Conservation (phyloP, 129 eudicot species). For the Arctium lappa region DNA sequence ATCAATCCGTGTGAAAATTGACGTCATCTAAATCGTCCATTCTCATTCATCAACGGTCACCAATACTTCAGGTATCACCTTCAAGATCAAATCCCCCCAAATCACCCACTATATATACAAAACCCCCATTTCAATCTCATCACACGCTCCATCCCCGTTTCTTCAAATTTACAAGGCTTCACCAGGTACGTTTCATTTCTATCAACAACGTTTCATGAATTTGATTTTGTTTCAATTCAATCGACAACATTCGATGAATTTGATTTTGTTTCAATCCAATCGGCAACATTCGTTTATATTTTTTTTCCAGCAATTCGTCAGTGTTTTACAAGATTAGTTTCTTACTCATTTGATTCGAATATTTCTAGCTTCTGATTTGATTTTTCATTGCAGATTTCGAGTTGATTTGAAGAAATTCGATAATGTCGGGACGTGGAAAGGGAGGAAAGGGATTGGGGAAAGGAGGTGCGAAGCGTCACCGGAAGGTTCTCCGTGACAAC, state of each 20-base stretch:
- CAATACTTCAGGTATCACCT: slow-evolving; percentile 5
- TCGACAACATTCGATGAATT: too few relatives aligned
- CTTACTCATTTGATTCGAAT: not conserved
- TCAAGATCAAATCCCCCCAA: not conserved
- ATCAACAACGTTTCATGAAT: not conserved
- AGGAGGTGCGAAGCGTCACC: slow-evolving; percentile 33
- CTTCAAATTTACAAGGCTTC: not conserved
- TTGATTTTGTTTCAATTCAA: too few relatives aligned
- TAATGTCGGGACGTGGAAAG: slow-evolving; percentile 33
- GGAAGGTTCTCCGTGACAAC: slow-evolving; percentile 26
- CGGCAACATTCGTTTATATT: too few relatives aligned
- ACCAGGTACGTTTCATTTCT: not conserved
- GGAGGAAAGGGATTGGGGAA: slow-evolving; percentile 35
- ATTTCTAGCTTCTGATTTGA: not conserved
- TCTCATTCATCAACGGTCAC: slow-evolving; percentile 8
- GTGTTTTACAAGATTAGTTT: not conserved
- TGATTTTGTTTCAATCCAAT: too few relatives aligned
- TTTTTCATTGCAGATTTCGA: not conserved
- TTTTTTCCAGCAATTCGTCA: not conserved
- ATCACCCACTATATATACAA: slow-evolving; percentile 9
- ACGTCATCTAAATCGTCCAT: not conserved
- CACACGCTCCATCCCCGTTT: not conserved
- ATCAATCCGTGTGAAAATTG: slow-evolving; percentile 7
- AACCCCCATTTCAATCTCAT: not conserved
- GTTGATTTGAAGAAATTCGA: not conserved